These are phyloP conservation scores for Taiozyma onychis DNA, from an alignment of 1,139 yeast species.

Conservation along the genomic window DNA sequence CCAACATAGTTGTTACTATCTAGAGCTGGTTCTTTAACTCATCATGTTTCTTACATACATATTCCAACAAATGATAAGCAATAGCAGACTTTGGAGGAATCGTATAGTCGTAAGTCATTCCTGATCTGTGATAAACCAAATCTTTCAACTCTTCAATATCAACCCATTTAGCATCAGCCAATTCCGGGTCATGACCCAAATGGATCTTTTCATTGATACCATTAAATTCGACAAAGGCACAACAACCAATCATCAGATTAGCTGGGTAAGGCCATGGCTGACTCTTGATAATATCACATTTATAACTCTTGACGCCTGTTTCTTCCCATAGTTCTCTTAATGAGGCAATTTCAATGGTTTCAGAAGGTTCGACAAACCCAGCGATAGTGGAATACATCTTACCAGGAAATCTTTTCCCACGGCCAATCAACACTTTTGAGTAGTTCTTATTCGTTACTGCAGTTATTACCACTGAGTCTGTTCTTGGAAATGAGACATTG, in stretches of 20 bases:
- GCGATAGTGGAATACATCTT: conserved; percentile 80
- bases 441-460: conserved; percentile 64
- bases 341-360: conserved; percentile 84
- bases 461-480: conserved; percentile 82
- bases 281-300: conserved; percentile 56
- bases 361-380: conserved; percentile 95
- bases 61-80: conserved; percentile 37
- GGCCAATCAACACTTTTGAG: conserved; percentile 64
- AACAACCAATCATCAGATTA: conserved; percentile 87
- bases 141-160: conserved; percentile 46
- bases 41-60: conserved; percentile 26
- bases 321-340: conserved; percentile 93
- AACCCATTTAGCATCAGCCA: conserved; percentile 83
- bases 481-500: conserved; percentile 73
- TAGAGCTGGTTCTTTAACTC: neutral
- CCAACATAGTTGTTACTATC: too few relatives aligned
- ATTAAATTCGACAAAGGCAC: conserved; percentile 65
- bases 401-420: conserved; percentile 49
- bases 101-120: conserved; percentile 26
- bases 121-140: conserved; percentile 29
- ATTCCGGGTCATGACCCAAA: conserved; percentile 78
- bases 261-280: conserved; percentile 99
- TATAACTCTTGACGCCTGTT: conserved; percentile 70
- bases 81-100: conserved; percentile 47
- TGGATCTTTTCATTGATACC: conserved; percentile 56